These are phyloP conservation scores for Macrotyloma uniflorum DNA, from an alignment of 306 rosid species.

Conservation along the genomic window DNA sequence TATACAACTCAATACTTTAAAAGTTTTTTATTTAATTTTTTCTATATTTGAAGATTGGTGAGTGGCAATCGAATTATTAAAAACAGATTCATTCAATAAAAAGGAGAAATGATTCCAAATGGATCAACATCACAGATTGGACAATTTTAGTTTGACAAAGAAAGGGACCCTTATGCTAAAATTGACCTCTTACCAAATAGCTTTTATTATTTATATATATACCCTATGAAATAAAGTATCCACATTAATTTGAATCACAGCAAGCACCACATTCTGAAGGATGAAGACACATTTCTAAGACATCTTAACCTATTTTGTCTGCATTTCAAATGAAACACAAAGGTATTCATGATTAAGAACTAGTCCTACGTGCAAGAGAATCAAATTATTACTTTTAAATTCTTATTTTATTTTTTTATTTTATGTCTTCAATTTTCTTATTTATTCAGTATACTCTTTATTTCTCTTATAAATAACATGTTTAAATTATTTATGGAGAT, in stretches of 20 bases:
- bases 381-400: no score
- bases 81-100: not conserved
- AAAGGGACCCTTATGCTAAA: constrained; percentile 18
- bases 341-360: not conserved
- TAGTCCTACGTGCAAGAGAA: no score
- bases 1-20: no score
- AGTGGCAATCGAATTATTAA: no score
- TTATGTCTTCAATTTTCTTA: no score
- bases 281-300: constrained; percentile 21
- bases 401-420: no score
- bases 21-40: no score
- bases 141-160: constrained; percentile 10
- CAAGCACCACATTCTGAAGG: constrained; percentile 1
- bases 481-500: not conserved
- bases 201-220: not conserved
- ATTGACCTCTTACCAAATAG: constrained; percentile 27
- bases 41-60: no score
- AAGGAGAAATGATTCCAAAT: constrained; percentile 25
- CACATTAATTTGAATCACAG: not conserved
- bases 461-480: no score
- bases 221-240: not conserved
- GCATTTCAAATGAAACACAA: not conserved
- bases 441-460: no score
- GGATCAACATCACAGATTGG: constrained; percentile 9
- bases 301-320: not conserved